Percentiles rank a stretch among this genome's conserved stretches.
phyloP scores from a whole-genome alignment of 345 rosid species.

The Nephelium lappaceum region DNA sequence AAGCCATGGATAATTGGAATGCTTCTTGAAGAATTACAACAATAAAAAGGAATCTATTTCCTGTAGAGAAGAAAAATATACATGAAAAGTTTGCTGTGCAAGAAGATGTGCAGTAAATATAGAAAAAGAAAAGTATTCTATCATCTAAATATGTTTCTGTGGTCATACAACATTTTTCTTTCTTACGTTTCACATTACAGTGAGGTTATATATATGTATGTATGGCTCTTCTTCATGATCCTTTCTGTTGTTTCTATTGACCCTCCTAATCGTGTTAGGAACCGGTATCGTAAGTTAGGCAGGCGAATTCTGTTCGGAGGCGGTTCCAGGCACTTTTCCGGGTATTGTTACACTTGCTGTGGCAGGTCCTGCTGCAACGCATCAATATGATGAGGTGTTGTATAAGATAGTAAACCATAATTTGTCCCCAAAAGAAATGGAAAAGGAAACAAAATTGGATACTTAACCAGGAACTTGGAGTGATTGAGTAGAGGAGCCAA shows the following conservation, averaged over 20 bases:
- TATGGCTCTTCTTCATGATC: too few species aligned
- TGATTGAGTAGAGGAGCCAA: neutral
- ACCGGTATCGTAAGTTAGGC: neutral
- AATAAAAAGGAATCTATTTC: neutral
- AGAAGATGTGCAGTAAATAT: neutral
- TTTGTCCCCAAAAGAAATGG: neutral
- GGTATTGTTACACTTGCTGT: neutral
- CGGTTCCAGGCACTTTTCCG: neutral
- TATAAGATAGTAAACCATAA: neutral
- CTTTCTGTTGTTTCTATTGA: neutral
- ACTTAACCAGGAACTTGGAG: neutral
- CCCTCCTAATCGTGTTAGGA: neutral
- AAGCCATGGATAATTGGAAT: neutral
- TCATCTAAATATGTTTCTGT: neutral
- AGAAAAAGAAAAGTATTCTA: neutral
- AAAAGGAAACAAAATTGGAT: neutral
- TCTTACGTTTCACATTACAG: neutral
- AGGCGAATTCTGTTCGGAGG: neutral
- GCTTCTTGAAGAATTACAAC: neutral
- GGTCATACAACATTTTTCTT: neutral
- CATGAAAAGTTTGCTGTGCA: neutral
- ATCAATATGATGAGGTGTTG: neutral
- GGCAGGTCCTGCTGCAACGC: slow-evolving; percentile 3
- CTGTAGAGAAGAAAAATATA: neutral
- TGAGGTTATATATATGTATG: neutral